Percentiles rank a stretch among this genome's conserved stretches.
Evolutionary conservation across 352 stramenopile species (phyloP).

Genomic region (Globisporangium echinulatum): DNA sequence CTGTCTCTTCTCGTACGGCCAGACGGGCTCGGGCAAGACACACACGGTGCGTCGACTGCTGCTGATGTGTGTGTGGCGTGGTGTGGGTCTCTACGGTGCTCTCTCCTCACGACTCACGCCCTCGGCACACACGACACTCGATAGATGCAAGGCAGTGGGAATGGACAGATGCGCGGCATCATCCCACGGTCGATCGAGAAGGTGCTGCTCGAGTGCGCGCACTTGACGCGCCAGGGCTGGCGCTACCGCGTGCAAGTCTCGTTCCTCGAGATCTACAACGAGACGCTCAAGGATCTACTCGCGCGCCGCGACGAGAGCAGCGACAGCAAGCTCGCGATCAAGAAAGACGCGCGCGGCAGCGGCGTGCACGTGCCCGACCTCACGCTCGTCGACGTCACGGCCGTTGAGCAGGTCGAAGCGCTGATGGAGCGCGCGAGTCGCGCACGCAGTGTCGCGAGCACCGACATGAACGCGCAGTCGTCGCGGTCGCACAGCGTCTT

Average conservation of each 20-base stretch:
- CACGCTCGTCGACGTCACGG: constrained; percentile 69
- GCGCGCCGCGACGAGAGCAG: constrained; percentile 29
- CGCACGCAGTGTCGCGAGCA: constrained; percentile 92
- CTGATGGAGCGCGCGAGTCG: constrained; percentile 86
- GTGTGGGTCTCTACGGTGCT: background rate
- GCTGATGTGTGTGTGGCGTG: too few species aligned
- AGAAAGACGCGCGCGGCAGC: constrained; percentile 68
- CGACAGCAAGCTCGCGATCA: constrained; percentile 72
- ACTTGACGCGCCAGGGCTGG: constrained; percentile 51
- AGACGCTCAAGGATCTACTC: constrained; percentile 98
- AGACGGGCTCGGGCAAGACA: constrained; percentile 97
- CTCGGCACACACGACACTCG: background rate
- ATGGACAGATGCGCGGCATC: constrained; percentile 95
- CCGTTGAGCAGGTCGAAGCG: constrained; percentile 81
- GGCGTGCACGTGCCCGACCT: constrained; percentile 84
- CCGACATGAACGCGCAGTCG: constrained; percentile 98
- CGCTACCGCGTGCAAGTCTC: constrained; percentile 52
- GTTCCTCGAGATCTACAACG: constrained; percentile 99
- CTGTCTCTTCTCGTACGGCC: constrained; percentile 98
- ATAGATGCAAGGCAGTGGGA: constrained; percentile 96
- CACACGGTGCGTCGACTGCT: constrained; percentile 61
- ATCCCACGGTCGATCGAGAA: constrained; percentile 98
- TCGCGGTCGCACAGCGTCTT: constrained; percentile 98
- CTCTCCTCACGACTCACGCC: background rate
- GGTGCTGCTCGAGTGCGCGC: constrained; percentile 74